phyloP scores from a whole-genome alignment of 2,329 filamentous ascomycete species.

The Ambrosiella beaveri region DNA sequence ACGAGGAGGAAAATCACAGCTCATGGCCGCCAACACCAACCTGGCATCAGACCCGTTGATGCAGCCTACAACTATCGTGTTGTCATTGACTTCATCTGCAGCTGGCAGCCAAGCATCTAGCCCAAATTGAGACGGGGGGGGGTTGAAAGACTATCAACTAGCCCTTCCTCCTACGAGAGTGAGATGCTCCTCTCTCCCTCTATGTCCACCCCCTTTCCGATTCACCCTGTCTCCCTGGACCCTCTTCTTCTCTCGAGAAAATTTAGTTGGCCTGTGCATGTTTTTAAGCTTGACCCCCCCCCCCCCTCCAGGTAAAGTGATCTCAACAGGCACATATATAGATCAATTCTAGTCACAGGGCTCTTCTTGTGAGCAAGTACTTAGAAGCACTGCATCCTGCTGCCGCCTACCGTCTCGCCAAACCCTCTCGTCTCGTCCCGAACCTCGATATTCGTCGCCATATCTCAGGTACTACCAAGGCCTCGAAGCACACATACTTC shows the following conservation, averaged over 20 bases:
- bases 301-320: neutral
- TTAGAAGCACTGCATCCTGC: constrained; percentile 13
- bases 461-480: constrained; percentile 2
- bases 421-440: constrained; percentile 12
- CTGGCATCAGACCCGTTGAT: neutral
- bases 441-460: constrained; percentile 9
- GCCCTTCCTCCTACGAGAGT: neutral
- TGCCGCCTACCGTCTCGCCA: constrained; percentile 12
- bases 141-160: neutral
- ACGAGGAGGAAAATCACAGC: neutral
- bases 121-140: neutral
- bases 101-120: neutral
- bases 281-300: constrained; percentile 12
- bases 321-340: neutral
- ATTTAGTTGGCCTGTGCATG: constrained; percentile 7
- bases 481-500: neutral
- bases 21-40: neutral
- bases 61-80: neutral
- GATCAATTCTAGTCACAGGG: neutral
- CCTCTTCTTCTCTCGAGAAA: constrained; percentile 3
- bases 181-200: neutral
- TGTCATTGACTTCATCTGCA: neutral
- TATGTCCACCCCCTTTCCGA: constrained; percentile 9
- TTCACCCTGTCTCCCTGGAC: constrained; percentile 1
- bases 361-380: constrained; percentile 5